Conservation (phyloP, 2,329 filamentous ascomycete genomes). For the Drechslera avenae region DNA sequence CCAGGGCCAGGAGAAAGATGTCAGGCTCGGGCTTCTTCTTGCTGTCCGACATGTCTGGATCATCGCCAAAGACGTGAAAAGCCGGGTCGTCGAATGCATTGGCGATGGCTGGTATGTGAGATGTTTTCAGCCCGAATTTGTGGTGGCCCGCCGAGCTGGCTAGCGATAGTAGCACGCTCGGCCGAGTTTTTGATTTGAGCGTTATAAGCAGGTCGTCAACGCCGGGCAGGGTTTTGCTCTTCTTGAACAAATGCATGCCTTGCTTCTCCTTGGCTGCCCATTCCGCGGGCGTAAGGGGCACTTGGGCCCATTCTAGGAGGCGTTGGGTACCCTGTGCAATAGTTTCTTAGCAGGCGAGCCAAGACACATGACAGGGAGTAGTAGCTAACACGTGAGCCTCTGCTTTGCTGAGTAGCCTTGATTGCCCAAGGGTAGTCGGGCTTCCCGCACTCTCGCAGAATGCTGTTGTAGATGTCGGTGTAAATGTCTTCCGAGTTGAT, state of each 20-base stretch:
- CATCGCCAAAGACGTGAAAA: conserved; percentile 8
- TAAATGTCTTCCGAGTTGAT: conserved; percentile 44
- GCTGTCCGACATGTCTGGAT: conserved; percentile 10
- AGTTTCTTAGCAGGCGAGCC: not conserved
- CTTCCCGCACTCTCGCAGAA: conserved; percentile 25
- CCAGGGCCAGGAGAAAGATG: conserved; percentile 7
- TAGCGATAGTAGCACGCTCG: conserved; percentile 3
- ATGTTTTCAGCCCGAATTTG: conserved; percentile 7
- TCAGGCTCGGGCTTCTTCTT: conserved; percentile 13
- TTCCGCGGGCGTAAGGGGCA: conserved; percentile 21
- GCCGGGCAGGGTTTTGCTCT: conserved; percentile 5
- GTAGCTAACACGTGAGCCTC: conserved; percentile 19
- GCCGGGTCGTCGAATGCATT: not conserved
- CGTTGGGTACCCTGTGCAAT: conserved; percentile 22
- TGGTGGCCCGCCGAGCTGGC: conserved; percentile 7
- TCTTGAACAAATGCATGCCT: conserved; percentile 17
- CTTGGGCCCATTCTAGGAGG: conserved; percentile 27
- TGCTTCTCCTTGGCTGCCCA: conserved; percentile 21
- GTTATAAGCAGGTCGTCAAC: not conserved
- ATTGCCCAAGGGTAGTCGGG: conserved; percentile 27
- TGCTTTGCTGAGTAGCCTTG: conserved; percentile 30
- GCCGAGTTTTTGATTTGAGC: not conserved
- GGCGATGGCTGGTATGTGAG: conserved; percentile 1
- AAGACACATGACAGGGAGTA: not conserved
- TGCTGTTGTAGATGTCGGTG: conserved; percentile 27